Evolutionary conservation across 768 basidiomycete species (phyloP), one percentile per base, ranked within the genome.

Genomic region (Pleurotus eryngii): DNA sequence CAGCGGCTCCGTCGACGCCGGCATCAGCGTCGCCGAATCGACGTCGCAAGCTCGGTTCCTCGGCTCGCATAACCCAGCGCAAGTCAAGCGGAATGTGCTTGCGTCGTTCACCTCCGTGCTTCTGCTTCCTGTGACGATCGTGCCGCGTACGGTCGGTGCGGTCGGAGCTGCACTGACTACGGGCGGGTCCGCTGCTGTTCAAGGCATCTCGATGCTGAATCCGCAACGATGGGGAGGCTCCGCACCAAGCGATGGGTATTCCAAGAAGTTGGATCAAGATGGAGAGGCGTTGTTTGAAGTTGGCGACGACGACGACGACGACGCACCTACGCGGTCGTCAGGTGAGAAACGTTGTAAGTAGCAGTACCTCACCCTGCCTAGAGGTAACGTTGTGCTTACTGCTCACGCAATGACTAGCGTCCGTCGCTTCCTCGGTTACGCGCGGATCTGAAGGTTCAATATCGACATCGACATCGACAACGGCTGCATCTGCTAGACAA

Each of bases 121-220:
- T 5, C 76, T 98, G 0, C 76, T 98, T 0, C 96, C 97, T 0
- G 97, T 99, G 15, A 97, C 95, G 1, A 96, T 98, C 68, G 95
- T 98, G 2, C 96, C 96, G 0, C 85, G 90, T 12, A 83, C 84
- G 0, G 86, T 88, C 15, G 84, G 84, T 12, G 84, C 79, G 3
- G 86, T 89, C 6, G 86, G 87, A 6, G 86, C 82, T 11, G 86
- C 80, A 0, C 70, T 87, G 30, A 81, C 85, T 49, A 86, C 87
- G 0, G 90, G 89, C 3, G 85, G 89, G 0, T 83, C 75, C 2
- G 90, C 86, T 6, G 90, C 92, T 2, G 92, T 86, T 3, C 88
- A 87, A 57, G 93, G 93, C 1, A 86, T 95, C 38, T 76, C 87
- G 0, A 95, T 94, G 92, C 76, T 95, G 35, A 95, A 95, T 66